These are phyloP conservation scores for Epichloe elymi DNA, from an alignment of 2,329 filamentous ascomycete genomes.

Conservation along the genomic window DNA sequence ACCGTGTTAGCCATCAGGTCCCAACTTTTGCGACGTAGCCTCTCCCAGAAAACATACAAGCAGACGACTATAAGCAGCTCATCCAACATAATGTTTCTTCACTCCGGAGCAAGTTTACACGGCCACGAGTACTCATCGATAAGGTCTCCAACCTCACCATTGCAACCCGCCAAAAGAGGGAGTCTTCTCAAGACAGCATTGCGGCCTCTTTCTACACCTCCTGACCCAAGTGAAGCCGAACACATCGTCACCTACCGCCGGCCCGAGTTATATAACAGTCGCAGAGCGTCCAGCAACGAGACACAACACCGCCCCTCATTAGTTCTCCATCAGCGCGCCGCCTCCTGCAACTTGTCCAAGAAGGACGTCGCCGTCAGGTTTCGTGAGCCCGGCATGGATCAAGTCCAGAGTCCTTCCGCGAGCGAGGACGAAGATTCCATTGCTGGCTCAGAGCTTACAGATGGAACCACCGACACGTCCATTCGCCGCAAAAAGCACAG, in stretches of 20 bases:
- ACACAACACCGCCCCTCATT: background rate
- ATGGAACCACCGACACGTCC: conserved; percentile 29
- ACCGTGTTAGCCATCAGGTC: background rate
- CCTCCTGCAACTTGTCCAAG: conserved; percentile 25
- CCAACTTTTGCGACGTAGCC: background rate
- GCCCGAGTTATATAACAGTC: background rate
- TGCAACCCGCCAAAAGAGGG: conserved; percentile 22
- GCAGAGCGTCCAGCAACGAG: conserved; percentile 2
- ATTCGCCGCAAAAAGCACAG: conserved; percentile 27
- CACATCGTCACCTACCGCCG: conserved; percentile 1
- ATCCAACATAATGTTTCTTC: conserved; percentile 37
- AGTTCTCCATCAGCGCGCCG: conserved; percentile 16
- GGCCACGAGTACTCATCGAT: conserved; percentile 44
- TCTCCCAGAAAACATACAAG: background rate
- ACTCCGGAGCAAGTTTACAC: conserved; percentile 45
- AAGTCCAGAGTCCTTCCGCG: conserved; percentile 15
- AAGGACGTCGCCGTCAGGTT: conserved; percentile 35
- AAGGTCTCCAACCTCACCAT: conserved; percentile 14
- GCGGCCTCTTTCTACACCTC: conserved; percentile 19
- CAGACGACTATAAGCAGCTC: background rate
- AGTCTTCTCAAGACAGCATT: conserved; percentile 30
- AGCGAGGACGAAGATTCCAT: conserved; percentile 37
- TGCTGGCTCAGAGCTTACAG: conserved; percentile 30
- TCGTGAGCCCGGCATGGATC: conserved; percentile 22
- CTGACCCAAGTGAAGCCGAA: conserved; percentile 9